Percentiles rank a stretch among this genome's conserved stretches.
These are phyloP conservation scores for Byssothecium circinans DNA, from an alignment of 2,329 filamentous ascomycete genomes.

Conservation along the genomic window DNA sequence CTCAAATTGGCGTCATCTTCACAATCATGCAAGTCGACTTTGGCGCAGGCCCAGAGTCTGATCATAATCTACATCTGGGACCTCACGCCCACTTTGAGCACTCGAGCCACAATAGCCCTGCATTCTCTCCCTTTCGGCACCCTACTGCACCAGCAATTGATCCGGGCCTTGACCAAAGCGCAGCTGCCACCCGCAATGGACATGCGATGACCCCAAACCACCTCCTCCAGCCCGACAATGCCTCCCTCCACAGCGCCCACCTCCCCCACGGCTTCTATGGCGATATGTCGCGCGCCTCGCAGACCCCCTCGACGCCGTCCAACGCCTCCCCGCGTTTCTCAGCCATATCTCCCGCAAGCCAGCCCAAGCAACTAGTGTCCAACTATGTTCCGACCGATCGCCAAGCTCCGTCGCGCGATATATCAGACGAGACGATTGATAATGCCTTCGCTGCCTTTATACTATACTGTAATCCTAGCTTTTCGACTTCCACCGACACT, in stretches of 20 bases:
- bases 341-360: conserved; percentile 39
- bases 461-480: conserved; percentile 84
- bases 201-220: conserved; percentile 40
- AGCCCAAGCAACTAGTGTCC: conserved; percentile 32
- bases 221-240: conserved; percentile 42
- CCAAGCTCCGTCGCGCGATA: conserved; percentile 65
- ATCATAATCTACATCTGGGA: conserved; percentile 36
- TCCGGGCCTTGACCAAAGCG: conserved; percentile 40
- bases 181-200: conserved; percentile 37
- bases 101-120: conserved; percentile 28
- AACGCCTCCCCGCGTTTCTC: conserved; percentile 45
- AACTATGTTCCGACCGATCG: conserved; percentile 51
- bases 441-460: conserved; percentile 84
- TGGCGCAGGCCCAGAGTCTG: conserved; percentile 35
- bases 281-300: conserved; percentile 41
- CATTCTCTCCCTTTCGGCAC: conserved; percentile 41
- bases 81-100: conserved; percentile 31
- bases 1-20: conserved; percentile 25
- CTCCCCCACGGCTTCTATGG: conserved; percentile 40
- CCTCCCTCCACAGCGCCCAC: conserved; percentile 30
- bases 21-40: conserved; percentile 45
- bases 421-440: conserved; percentile 72
- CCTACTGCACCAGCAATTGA: conserved; percentile 41
- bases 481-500: conserved; percentile 71
- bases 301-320: conserved; percentile 41